These are phyloP conservation scores for Gnetum montanum DNA, from an alignment of 75 land plant genomes.

Conservation along the genomic window DNA sequence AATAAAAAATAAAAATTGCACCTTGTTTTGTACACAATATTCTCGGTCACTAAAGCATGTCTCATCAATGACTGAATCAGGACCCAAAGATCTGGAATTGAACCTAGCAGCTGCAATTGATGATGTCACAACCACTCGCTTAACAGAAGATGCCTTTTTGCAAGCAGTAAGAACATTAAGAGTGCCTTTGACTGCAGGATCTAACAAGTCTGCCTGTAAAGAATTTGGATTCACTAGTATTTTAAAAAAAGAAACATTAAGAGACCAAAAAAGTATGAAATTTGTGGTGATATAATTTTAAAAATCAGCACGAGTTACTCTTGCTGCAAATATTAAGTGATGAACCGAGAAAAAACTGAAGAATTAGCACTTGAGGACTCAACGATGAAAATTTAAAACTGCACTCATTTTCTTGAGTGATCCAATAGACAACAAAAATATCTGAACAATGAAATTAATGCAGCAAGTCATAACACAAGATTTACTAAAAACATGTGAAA, in stretches of 20 bases:
- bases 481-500: no score
- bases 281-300: no score
- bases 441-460: no score
- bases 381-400: no score
- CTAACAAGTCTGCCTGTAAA: slow-evolving; percentile 68
- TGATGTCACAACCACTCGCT: slow-evolving; percentile 74
- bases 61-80: slow-evolving; percentile 72
- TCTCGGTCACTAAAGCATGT: slow-evolving; percentile 60
- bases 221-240: not conserved
- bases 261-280: slow-evolving; percentile 9
- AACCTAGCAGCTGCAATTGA: slow-evolving; percentile 68
- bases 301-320: no score
- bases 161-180: slow-evolving; percentile 75
- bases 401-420: no score
- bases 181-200: slow-evolving; percentile 83
- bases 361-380: no score
- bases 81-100: slow-evolving; percentile 29
- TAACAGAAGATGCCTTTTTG: slow-evolving; percentile 36
- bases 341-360: no score
- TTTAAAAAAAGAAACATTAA: not conserved
- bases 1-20: slow-evolving; percentile 7
- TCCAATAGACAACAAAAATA: no score
- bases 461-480: no score
- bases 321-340: no score
- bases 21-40: slow-evolving; percentile 41